Base-by-base conservation (phyloP, 495 filamentous ascomycete species). In the Lentithecium fluviatile region DNA sequence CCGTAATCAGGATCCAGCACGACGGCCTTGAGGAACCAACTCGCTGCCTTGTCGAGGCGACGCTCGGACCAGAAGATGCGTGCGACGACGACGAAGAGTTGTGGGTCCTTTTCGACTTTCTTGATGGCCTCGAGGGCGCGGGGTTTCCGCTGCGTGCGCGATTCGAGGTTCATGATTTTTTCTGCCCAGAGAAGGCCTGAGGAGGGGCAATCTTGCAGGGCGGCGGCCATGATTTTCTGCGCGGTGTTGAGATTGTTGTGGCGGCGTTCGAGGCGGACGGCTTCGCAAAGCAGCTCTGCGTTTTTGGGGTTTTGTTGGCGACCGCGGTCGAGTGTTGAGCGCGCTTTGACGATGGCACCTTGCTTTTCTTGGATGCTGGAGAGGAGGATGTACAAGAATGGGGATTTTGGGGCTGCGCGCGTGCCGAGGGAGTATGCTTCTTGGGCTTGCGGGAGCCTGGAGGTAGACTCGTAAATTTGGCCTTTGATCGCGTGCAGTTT, bases 401-500 rank as follows among this genome's bases (percentile, higher is more conserved):
- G 84, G 1, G 89, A 90, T 24, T 87, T 85, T 3, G 90, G 82
- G 48, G 89, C 91, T 15, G 90, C 91, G 47, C 91, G 87, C 2
- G 90, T 95, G 42, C 95, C 94, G 36, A 88, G 88, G 61, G 83
- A 83, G 75, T 94, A 97, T 0, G 95, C 92, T 70, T 99, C 91
- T 46, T 92, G 83, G 3, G 95, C 94, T 70, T 95, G 88, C 0
- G 89, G 85, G 37, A 88, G 76, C 70, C 88, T 88, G 60, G 78
- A 82, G 51, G 88, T 81, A 15, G 82, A 76, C 66, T 96, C 88
- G 80, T 97, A 99, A 60, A 97, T 90, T 66, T 99, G 94, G 3
- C 95, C 94, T 75, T 97, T 99, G 78, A 96, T 90, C 89, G 96
- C 96, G 86, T 91, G 96, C 11, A 99, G 82, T 71, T 97, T 97